Evolutionary conservation across 176 grass and related monocot genomes (phyloP), one percentile per base, ranked within the genome.

Genomic region (Panicum miliaceum): DNA sequence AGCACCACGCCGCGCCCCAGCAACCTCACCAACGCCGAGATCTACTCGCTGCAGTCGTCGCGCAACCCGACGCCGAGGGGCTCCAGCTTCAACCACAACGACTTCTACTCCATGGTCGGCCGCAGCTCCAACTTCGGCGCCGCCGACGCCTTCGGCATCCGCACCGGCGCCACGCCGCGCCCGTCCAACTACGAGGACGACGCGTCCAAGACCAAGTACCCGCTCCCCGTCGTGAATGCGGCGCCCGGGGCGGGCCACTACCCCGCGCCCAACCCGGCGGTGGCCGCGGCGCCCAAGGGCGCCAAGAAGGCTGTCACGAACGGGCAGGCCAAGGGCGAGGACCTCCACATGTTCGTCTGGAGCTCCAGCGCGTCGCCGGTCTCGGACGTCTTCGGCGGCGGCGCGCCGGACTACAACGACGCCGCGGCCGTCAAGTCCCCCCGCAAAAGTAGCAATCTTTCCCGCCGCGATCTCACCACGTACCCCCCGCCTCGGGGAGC

Each of bases 271-370:
- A 99, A 99, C 81, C 96, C 93, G 13, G 89, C 91, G 10, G 90
- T 96, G 64, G 86, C 91, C 11, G 48, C 84, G 7, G 65, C 87
- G 48, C 77, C 89, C 14, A 68, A 81, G 19, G 88, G 50, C 4
- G 47, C 78, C 7, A 87, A 62, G 76, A 81, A 81, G 69, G 59
- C 84, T 23, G 81, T 60, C n/a, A 42, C 89, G 4, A 99, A 99
- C 86, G 96, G 93, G 52, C 93, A 95, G 76, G 84, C 87, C 51
- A 92, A 93, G 81, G 89, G 89, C 69, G 75, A 99, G 88, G 96
- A 99, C 83, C 92, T 99, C 64, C 96, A 96, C 89, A 99, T 99
- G 96, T 99, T 99, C 77, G 93, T 99, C 9, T 99, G 96, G 96
- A 99, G 96, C 86, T 99, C 96, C 29, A 99, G 96, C 85, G 93